Base-by-base conservation (phyloP, 2,329 filamentous ascomycete genomes). In the Xylaria sp. region DNA sequence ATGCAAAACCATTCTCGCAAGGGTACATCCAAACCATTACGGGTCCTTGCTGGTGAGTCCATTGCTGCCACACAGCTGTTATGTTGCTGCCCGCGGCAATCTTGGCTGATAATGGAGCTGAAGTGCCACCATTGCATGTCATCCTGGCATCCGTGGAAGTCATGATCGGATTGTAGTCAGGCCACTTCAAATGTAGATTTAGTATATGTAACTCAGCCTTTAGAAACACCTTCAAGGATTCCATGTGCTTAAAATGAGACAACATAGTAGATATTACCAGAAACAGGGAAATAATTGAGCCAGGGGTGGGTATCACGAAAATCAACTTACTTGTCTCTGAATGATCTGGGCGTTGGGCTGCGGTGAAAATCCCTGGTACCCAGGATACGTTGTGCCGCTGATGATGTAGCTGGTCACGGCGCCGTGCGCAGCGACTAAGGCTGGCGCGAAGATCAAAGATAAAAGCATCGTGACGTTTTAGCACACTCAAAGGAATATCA, bases 21-120 rank as follows among this genome's bases (percentile, higher is more conserved):
- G 83, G 80, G 77, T 83, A 83, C 71, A 83, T 71, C 80, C 81
- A 87, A 2, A 87, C 84, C 79, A 86, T 83, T 42, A 87, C 82
- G 15, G 84, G 84, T 1, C 84, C 84, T 69, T 87, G 84, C 58
- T 78, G 74, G 70, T 87, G 84, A 0, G 84, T 86, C 84, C 84
- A 87, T 71, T 87, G 84, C 40, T 74, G 71, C 83, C 83, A 86
- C 66, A 79, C 74, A 15, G 83, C 81, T 9, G 80, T 81, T 55
- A 86, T 75, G 46, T 76, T 79, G 17, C 74, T 68, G 37, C 84
- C 84, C 4, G 84, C 82, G 5, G 77, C 72, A 61, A 84, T 74
- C 33, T 77, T 74, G 1, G 82, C 84, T 35, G 73, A 75, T 5
- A 82, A 72, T 1, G 76, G 74, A 6, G 83, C 78, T 25, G 81